Evolutionary conservation across 176 grass and related monocot genomes (phyloP), one percentile per base, ranked within the genome.

Genomic region (Puya raimondii): DNA sequence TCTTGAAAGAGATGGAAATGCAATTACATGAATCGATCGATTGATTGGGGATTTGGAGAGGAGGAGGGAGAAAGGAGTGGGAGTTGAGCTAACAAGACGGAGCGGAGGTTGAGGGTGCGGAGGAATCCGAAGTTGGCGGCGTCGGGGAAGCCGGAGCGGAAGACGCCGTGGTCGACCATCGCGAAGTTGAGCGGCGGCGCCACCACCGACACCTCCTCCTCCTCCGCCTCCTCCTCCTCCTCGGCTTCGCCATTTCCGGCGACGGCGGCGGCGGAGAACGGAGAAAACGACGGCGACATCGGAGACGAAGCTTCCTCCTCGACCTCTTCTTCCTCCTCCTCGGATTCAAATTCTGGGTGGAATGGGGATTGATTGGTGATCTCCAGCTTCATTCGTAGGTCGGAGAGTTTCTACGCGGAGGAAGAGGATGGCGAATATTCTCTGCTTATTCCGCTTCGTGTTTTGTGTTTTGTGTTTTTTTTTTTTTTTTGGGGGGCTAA

Each of bases 71-170:
- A 12, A 15, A 47, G 53, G 16, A 26, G 6, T 42, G 33, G 33
- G 33, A 42, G 33, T 50, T 70, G 56, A n/a, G 48, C 2, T 65
- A 33, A 96, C 88, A 96, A 56, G 66, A 96, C 80, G 78, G 91
- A 88, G 65, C 87, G 85, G 49, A 96, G 88, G 15, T 58, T 66
- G 48, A 96, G 88, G 33, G 82, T 73, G 23, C 76, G 69, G 49
- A 96, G 69, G 78, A 91, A 96, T 3, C 81, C 56, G 68, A 96
- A 84, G 56, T 96, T 96, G 77, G 83, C 82, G 51, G 69, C 68
- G 33, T 85, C 87, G 4, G 91, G 91, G 63, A 88, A 96, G 0
- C 91, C 91, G 20, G 91, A 96, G 73, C 91, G 87, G 78, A 83
- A 96, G 2, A 96, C 70, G 56, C 87, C 87, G 61, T 82, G 79